Percentiles rank a stretch among this genome's conserved stretches.
Conservation (phyloP, 2,329 filamentous ascomycete genomes). For the Aspergillus pseudoglaucus region DNA sequence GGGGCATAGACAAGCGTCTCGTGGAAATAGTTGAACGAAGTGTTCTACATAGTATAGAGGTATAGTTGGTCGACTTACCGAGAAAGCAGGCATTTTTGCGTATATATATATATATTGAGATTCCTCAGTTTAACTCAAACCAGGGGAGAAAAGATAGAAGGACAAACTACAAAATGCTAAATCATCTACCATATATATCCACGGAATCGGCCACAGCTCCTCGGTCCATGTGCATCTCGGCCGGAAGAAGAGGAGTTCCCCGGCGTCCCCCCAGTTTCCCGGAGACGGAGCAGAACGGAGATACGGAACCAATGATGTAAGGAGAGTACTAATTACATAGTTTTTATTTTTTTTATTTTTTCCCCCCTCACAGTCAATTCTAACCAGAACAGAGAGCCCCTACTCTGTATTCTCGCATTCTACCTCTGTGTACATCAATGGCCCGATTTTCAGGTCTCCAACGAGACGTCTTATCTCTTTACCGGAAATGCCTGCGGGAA, state of each 20-base stretch:
- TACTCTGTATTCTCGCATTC: neutral
- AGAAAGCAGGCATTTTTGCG: slow-evolving; percentile 39
- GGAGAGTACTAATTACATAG: neutral
- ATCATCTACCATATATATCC: neutral
- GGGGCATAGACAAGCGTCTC: neutral
- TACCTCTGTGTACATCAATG: slow-evolving; percentile 13
- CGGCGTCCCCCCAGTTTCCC: slow-evolving; percentile 9
- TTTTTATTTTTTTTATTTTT: neutral
- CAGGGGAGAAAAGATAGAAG: neutral
- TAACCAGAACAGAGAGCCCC: neutral
- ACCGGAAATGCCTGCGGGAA: slow-evolving; percentile 77
- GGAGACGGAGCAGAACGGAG: slow-evolving; percentile 17
- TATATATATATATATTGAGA: slow-evolving; percentile 1
- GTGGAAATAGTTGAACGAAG: neutral
- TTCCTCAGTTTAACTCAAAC: neutral
- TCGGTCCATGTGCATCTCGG: slow-evolving; percentile 15
- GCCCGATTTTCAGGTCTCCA: slow-evolving; percentile 74
- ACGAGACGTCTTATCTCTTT: slow-evolving; percentile 77
- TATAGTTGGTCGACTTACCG: neutral
- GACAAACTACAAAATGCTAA: neutral
- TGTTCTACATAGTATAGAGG: neutral
- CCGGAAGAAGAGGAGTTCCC: slow-evolving; percentile 15
- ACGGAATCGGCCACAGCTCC: neutral
- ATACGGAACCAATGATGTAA: slow-evolving; percentile 3
- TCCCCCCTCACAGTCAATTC: neutral